Conservation (phyloP, 495 filamentous ascomycete genomes). For the Astrocystis sublimbata region DNA sequence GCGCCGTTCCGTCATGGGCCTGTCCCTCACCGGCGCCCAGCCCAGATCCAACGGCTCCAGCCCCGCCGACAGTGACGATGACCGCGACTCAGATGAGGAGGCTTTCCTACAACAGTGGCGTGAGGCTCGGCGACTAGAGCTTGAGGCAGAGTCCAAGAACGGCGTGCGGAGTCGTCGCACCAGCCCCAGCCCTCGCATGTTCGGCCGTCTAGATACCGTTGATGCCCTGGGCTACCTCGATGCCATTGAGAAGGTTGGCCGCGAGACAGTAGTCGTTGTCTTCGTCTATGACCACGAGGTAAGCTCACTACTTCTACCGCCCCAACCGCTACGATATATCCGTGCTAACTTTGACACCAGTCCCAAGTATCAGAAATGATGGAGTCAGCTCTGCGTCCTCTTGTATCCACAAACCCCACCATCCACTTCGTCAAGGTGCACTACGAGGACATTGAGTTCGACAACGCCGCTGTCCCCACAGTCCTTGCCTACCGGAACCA, state of each 20-base stretch:
- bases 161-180: slow-evolving; percentile 56
- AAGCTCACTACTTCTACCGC: slow-evolving; percentile 30
- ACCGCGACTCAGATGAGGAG: slow-evolving; percentile 69
- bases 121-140: slow-evolving; percentile 70
- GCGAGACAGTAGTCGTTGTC: slow-evolving; percentile 88
- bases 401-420: slow-evolving; percentile 67
- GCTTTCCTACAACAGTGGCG: slow-evolving; percentile 84
- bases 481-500: slow-evolving; percentile 81
- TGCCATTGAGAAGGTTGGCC: slow-evolving; percentile 83
- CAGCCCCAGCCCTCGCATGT: slow-evolving; percentile 71
- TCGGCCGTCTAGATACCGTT: slow-evolving; percentile 76
- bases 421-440: slow-evolving; percentile 90
- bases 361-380: slow-evolving; percentile 71
- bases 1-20: slow-evolving; percentile 48
- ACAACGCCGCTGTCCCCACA: slow-evolving; percentile 83
- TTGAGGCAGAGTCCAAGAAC: slow-evolving; percentile 56
- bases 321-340: no score
- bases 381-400: slow-evolving; percentile 70
- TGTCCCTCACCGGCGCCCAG: slow-evolving; percentile 12
- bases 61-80: slow-evolving; percentile 52
- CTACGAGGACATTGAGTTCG: slow-evolving; percentile 92
- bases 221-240: slow-evolving; percentile 92
- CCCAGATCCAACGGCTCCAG: slow-evolving; percentile 20
- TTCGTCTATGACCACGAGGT: slow-evolving; percentile 92
- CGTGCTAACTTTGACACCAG: slow-evolving; percentile 46